phyloP scores from a whole-genome alignment of 225 moss, liverwort and hornwort genomes.

The Marchantia paleacea region DNA sequence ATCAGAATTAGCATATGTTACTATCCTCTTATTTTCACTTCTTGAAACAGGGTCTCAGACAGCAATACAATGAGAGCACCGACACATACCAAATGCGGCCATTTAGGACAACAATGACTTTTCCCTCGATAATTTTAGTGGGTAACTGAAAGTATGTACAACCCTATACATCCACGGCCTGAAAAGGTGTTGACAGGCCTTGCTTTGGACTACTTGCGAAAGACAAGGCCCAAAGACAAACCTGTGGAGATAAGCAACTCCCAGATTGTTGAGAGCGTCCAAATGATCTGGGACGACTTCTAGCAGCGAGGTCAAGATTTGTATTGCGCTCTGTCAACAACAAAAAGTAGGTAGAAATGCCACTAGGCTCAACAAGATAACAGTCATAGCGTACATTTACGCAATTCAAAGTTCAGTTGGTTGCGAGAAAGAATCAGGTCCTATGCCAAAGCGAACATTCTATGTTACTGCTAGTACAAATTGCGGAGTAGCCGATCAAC shows the following conservation, averaged over 20 bases:
- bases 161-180: not conserved
- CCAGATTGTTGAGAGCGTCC: slow-evolving; percentile 58
- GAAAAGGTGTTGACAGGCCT: not conserved
- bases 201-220: not conserved
- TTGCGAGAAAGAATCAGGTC: not conserved
- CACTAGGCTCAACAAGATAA: no score
- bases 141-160: not conserved
- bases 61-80: not conserved
- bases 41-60: not conserved
- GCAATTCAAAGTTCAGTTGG: no score
- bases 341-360: not conserved
- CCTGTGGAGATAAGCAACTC: slow-evolving; percentile 64
- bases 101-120: not conserved
- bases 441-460: not conserved
- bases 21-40: not conserved
- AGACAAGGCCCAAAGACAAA: slow-evolving; percentile 13
- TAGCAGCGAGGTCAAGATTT: slow-evolving; percentile 44
- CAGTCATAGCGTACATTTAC: no score
- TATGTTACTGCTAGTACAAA: not conserved
- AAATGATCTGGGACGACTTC: slow-evolving; percentile 48
- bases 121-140: no score
- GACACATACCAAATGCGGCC: not conserved
- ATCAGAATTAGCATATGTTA: not conserved
- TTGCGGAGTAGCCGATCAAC: not conserved
- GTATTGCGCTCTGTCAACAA: slow-evolving; percentile 50